phyloP scores from a whole-genome alignment of 2,329 filamentous ascomycete species.

The Exophiala oligosperma region DNA sequence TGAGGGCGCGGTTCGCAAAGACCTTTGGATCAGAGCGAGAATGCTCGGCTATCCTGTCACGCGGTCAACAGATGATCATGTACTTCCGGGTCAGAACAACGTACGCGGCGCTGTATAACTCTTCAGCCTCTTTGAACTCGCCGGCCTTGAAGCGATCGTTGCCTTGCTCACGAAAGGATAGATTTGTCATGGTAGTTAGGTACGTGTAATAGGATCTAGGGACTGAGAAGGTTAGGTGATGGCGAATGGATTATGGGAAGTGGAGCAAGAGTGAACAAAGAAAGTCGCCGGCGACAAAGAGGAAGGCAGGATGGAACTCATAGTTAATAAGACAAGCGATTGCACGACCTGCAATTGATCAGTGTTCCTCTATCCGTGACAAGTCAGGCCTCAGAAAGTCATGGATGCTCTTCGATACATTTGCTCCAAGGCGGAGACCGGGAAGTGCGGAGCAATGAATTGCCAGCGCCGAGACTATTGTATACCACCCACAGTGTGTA shows the following conservation, averaged over 20 bases:
- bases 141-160: slow-evolving; percentile 48
- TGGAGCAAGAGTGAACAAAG: neutral
- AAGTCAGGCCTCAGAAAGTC: slow-evolving; percentile 22
- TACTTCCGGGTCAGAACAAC: slow-evolving; percentile 27
- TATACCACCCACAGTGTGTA: neutral
- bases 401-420: slow-evolving; percentile 24
- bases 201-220: neutral
- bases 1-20: slow-evolving; percentile 88
- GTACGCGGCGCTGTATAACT: slow-evolving; percentile 49
- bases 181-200: slow-evolving; percentile 1
- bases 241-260: neutral
- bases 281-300: neutral
- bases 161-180: slow-evolving; percentile 36
- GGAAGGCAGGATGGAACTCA: slow-evolving; percentile 4
- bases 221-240: slow-evolving; percentile 2
- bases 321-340: neutral
- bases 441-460: neutral
- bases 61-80: neutral
- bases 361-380: neutral
- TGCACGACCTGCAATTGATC: neutral
- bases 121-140: slow-evolving; percentile 46
- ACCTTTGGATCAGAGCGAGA: slow-evolving; percentile 75
- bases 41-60: slow-evolving; percentile 64
- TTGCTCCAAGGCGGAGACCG: neutral
- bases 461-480: neutral